Base-by-base conservation (phyloP, 495 filamentous ascomycete genomes). In the Hyaloscypha bicolor region DNA sequence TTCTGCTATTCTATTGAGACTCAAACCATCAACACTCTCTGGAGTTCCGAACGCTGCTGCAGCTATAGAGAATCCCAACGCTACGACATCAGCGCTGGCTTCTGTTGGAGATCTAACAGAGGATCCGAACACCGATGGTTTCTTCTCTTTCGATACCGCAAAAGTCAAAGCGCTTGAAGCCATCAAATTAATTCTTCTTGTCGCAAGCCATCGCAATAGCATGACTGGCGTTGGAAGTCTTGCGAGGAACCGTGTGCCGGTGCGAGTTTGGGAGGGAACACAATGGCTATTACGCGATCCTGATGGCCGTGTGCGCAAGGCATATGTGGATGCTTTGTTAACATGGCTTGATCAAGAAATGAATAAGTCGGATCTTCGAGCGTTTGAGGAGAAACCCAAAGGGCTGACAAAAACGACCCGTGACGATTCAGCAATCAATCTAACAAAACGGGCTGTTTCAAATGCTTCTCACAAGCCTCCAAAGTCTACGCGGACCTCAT, bases 181-280 rank as follows among this genome's bases (percentile, higher is more conserved):
- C 3, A 87, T 96, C 74, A 94, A 91, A 74, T 85, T 89, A 53
- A 90, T 97, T 60, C 77, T 97, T 4, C 76, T 87, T 9, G 90
- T 96, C 22, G 92, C 93, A 4, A 94, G 94, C 67, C 82, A 85
- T 22, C 83, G 83, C 37, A 80, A 80, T 3, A 84, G 85, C 63
- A 80, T 87, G 56, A 85, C 81, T 64, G 82, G 85, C 29, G 86
- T 86, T 30, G 80, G 85, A 0, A 86, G 83, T 12, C 83, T 93
- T 53, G 86, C 86, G 1, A 85, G 94, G 66, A 91, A 89, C 71
- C 85, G 78, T 35, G 91, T 96, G 2, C 87, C 88, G 3, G 82
- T 94, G 42, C 82, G 90, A 45, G 89, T 92, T 0, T 97, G 94
- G 94, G 92, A 97, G 76, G 92, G 92, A 14, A 96, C 93, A 0